phyloP scores from a whole-genome alignment of 495 filamentous ascomycete species.

The Penicillium angulare region DNA sequence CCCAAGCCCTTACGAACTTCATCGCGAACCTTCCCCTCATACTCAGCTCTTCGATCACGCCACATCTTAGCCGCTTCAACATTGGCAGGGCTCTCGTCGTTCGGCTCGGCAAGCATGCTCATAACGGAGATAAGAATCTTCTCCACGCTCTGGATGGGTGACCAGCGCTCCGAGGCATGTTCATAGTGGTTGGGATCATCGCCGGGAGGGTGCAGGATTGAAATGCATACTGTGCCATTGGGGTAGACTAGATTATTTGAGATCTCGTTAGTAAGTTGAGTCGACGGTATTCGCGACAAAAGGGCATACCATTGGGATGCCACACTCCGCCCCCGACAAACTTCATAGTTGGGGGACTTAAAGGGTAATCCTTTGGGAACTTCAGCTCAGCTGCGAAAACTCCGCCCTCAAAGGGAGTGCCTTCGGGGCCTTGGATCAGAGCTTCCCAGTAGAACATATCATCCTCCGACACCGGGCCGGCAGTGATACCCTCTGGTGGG shows the following conservation, averaged over 20 bases:
- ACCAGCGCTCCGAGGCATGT: constrained; percentile 92
- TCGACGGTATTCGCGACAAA: neutral
- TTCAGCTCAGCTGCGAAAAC: constrained; percentile 91
- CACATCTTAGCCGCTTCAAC: constrained; percentile 99
- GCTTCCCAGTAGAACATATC: constrained; percentile 98
- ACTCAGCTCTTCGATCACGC: constrained; percentile 80
- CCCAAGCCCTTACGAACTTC: constrained; percentile 70
- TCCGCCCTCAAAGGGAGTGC: constrained; percentile 93
- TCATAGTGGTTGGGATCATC: constrained; percentile 99
- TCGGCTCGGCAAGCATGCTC: constrained; percentile 98
- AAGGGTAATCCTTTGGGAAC: constrained; percentile 95
- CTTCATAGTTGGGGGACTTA: constrained; percentile 90
- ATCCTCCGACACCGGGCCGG: constrained; percentile 89
- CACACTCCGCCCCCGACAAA: constrained; percentile 84
- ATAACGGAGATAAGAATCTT: constrained; percentile 98
- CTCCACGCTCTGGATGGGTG: constrained; percentile 93
- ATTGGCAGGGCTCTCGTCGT: constrained; percentile 97
- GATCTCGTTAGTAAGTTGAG: neutral
- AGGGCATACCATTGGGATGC: constrained; percentile 87
- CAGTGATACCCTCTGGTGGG: constrained; percentile 90
- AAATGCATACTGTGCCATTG: constrained; percentile 91
- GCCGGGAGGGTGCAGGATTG: constrained; percentile 95
- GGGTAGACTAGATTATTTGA: constrained; percentile 67
- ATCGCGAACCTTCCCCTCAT: constrained; percentile 82
- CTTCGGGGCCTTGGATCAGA: constrained; percentile 90